phyloP scores from a whole-genome alignment of 2,329 filamentous ascomycete species.

The Aureobasidium subglaciale region DNA sequence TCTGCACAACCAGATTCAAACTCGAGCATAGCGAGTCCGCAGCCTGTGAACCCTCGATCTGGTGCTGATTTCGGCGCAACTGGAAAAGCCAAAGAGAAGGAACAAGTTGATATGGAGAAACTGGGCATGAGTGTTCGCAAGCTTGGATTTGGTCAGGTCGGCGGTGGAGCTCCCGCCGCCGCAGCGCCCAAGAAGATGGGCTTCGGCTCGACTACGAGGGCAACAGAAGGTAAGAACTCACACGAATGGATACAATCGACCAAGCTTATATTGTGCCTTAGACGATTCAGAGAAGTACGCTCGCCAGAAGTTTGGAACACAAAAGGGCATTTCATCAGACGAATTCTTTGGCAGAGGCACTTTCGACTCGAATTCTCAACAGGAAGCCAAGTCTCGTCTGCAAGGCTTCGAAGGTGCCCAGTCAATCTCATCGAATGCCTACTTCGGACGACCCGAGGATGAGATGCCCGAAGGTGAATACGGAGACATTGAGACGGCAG shows the following conservation, averaged over 20 bases:
- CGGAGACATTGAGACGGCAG: conserved; percentile 83
- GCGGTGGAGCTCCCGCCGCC: conserved; percentile 49
- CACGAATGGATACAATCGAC: conserved; percentile 6
- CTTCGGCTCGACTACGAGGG: conserved; percentile 66
- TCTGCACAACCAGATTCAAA: conserved; percentile 41
- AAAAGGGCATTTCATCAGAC: conserved; percentile 96
- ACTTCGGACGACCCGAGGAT: conserved; percentile 83
- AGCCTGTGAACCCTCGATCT: conserved; percentile 61
- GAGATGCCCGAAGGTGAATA: conserved; percentile 62
- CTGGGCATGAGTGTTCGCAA: conserved; percentile 82
- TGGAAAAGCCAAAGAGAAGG: conserved; percentile 43
- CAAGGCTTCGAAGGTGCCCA: conserved; percentile 89
- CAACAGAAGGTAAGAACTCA: conserved; percentile 53
- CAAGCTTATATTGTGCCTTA: conserved; percentile 19
- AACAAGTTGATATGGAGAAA: conserved; percentile 73
- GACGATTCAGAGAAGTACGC: conserved; percentile 77
- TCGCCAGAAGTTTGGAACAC: conserved; percentile 77
- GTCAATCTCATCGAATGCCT: conserved; percentile 90
- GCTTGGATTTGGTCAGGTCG: conserved; percentile 83
- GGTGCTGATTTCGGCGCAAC: conserved; percentile 56
- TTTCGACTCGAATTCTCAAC: conserved; percentile 72
- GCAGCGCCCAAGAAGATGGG: conserved; percentile 62
- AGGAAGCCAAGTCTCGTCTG: conserved; percentile 79
- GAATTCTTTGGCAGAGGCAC: conserved; percentile 93
- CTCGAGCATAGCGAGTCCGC: conserved; percentile 63